Percentiles rank a stretch among this genome's conserved stretches.
Evolutionary conservation across 805 yeast species (phyloP).

Genomic region (Wilhelminamyces savonicus): DNA sequence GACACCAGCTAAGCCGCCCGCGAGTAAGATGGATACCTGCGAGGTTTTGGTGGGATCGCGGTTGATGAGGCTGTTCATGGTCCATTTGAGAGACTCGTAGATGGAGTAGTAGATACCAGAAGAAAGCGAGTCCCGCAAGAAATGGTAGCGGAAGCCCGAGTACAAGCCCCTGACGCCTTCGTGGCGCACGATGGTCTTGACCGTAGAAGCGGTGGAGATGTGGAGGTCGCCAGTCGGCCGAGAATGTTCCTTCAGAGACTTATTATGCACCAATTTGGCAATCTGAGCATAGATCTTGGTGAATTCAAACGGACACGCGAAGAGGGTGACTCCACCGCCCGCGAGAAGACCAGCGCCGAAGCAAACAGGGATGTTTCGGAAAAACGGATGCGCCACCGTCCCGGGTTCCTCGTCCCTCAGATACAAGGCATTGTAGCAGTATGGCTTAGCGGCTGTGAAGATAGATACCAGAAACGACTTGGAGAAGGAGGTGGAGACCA

Average conservation of each 20-base stretch:
- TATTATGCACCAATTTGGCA: conserved; percentile 37
- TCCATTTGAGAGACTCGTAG: conserved; percentile 66
- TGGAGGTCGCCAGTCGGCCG: conserved; percentile 15
- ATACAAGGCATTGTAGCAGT: conserved; percentile 8
- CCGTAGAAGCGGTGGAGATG: conserved; percentile 36
- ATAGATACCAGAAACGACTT: conserved; percentile 62
- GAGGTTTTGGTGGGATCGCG: conserved; percentile 14
- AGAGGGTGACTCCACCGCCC: conserved; percentile 56
- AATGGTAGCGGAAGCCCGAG: conserved; percentile 66
- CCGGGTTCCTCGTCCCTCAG: conserved; percentile 4
- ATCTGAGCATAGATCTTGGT: conserved; percentile 79
- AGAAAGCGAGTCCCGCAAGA: conserved; percentile 62
- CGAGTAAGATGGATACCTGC: conserved; percentile 33
- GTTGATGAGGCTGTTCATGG: conserved; percentile 24
- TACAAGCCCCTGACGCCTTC: conserved; percentile 64
- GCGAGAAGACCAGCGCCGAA: conserved; percentile 58
- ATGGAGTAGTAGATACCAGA: conserved; percentile 69
- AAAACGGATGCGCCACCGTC: conserved; percentile 33
- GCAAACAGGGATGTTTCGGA: conserved; percentile 33
- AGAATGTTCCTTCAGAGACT: conserved; percentile 9
- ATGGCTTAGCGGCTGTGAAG: conserved; percentile 51
- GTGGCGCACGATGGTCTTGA: conserved; percentile 42
- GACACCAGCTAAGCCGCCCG: conserved; percentile 79
- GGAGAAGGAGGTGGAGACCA: conserved; percentile 58
- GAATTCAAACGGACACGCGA: conserved; percentile 82